A percentile compares a stretch with the other conserved stretches of the same genome.
Conservation (phyloP, 495 filamentous ascomycete species). For the Penicillium taxi region DNA sequence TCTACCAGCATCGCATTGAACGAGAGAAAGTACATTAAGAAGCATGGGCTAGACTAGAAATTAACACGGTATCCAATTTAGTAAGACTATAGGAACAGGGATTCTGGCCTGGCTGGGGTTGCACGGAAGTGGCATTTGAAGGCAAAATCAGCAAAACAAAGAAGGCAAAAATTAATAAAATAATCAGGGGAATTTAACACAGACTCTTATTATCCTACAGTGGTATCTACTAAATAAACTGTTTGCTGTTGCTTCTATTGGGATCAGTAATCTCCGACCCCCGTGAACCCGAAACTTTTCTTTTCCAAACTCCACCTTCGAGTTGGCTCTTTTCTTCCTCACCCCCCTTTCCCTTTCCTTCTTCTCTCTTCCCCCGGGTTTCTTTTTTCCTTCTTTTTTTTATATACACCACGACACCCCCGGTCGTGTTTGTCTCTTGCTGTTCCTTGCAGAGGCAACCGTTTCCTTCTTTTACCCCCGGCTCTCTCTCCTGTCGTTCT, state of each 20-base stretch:
- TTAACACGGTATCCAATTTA: neutral
- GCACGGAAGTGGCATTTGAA: slow-evolving; percentile 12
- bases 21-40: no score
- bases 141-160: slow-evolving; percentile 1
- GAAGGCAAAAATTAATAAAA: neutral
- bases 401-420: slow-evolving; percentile 15
- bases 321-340: slow-evolving; percentile 19
- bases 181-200: slow-evolving; percentile 2
- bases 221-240: no score
- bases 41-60: neutral
- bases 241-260: no score
- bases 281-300: slow-evolving; percentile 31
- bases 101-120: slow-evolving; percentile 17
- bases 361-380: slow-evolving; percentile 13
- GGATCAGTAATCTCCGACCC: slow-evolving; percentile 18
- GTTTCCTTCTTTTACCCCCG: slow-evolving; percentile 12
- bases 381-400: no score
- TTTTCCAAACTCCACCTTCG: slow-evolving; percentile 33
- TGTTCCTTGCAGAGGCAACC: slow-evolving; percentile 28
- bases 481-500: slow-evolving; percentile 23
- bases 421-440: slow-evolving; percentile 33
- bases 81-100: slow-evolving; percentile 4
- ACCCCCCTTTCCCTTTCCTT: slow-evolving; percentile 17
- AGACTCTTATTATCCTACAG: no score
- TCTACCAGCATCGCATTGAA: no score